These are phyloP conservation scores for Leptographium lundbergii DNA, from an alignment of 2,329 filamentous ascomycete genomes.

Conservation along the genomic window DNA sequence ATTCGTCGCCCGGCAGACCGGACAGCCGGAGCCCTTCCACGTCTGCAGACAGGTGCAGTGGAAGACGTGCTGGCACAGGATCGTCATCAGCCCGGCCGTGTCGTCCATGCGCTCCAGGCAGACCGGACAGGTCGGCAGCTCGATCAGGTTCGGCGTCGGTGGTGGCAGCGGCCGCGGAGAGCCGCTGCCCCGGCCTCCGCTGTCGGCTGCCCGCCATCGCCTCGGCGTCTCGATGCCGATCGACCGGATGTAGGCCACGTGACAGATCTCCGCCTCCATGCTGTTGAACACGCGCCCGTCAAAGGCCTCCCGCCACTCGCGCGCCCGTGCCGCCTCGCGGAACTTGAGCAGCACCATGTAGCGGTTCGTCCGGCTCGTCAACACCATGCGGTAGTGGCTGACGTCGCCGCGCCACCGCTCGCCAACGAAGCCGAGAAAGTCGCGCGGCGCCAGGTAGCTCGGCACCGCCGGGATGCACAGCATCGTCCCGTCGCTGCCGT, in stretches of 20 bases:
- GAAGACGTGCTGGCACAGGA: constrained; percentile 94
- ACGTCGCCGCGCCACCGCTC: constrained; percentile 77
- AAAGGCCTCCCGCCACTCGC: constrained; percentile 71
- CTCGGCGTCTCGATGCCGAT: constrained; percentile 67
- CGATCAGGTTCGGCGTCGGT: constrained; percentile 70
- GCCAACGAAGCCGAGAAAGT: constrained; percentile 84
- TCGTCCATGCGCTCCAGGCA: constrained; percentile 98
- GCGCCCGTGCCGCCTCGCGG: constrained; percentile 58
- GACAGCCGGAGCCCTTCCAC: constrained; percentile 89
- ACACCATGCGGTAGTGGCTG: constrained; percentile 87
- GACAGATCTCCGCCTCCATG: constrained; percentile 90
- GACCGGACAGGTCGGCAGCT: constrained; percentile 90
- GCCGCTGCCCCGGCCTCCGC: neutral
- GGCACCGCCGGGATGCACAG: constrained; percentile 91
- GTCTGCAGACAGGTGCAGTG: constrained; percentile 94
- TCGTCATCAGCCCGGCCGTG: constrained; percentile 86
- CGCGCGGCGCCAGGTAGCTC: constrained; percentile 80
- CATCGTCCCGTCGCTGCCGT: constrained; percentile 58
- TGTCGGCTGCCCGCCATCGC: neutral
- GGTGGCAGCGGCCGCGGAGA: constrained; percentile 46
- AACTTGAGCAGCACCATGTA: constrained; percentile 98
- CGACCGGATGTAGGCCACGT: constrained; percentile 87
- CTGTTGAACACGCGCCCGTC: constrained; percentile 89
- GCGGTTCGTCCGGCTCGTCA: constrained; percentile 76
- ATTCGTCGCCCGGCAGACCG: constrained; percentile 81